Base-by-base conservation (phyloP, 2,329 filamentous ascomycete genomes). In the Aspergillus fischeri region DNA sequence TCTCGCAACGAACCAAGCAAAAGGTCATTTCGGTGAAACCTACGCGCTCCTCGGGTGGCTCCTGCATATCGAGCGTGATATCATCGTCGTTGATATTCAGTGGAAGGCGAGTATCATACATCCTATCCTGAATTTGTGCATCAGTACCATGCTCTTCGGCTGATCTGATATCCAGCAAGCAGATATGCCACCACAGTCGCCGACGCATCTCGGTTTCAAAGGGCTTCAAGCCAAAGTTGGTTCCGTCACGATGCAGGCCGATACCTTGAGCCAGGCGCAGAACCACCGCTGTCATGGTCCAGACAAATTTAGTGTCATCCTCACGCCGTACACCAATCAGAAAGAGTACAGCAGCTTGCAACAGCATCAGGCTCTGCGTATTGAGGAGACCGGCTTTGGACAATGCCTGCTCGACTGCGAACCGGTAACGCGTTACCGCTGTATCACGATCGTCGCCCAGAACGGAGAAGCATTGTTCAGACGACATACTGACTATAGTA, bases 311-410 rank as follows among this genome's bases (percentile, higher is more conserved):
- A 25, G 73, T 70, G 51, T 76, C 67, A 61, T 77, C 71, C 62
- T 77, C 68, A 58, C 70, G 68, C 50, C 73, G 73, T 10, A 77
- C 61, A 78, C 73, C 69, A 47, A 86, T 82, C 25, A 89, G 70
- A 65, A 87, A 88, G 38, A 87, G 73, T 9, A 85, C 76, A 41
- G 86, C 81, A 0, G 86, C 83, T 69, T 88, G 86, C 17, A 89
- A 72, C 9, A 87, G 80, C 41, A 85, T 75, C 21, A 85, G 74
- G 65, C 86, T 86, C 56, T 86, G 82, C 7, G 83, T 86, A 55
- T 81, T 83, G 1, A 89, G 67, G 52, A 89, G 81, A 60, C 85
- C 83, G 7, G 86, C 85, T 51, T 83, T 78, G 3, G 86, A 82
- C 48, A 89, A 73, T 1, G 83, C 83, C 66, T 88, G 86, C 65